These are phyloP conservation scores for Phlyctochytrium arcticum DNA, from an alignment of 192 early-diverging fungal species.

Conservation along the genomic window DNA sequence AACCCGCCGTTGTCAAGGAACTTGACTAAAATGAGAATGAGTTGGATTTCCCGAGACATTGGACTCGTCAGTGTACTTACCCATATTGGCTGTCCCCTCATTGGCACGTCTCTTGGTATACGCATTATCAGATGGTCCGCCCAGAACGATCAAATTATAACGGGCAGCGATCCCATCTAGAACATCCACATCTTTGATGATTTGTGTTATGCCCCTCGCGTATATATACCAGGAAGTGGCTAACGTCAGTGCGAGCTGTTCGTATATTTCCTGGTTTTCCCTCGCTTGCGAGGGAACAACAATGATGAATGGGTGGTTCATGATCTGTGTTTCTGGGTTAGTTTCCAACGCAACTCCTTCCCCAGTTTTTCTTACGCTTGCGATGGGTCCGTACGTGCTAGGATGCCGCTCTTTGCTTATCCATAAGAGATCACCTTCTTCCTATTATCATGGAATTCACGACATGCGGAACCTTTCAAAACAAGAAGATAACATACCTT, in stretches of 20 bases:
- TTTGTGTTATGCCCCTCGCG: constrained; percentile 55
- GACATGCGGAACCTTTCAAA: not conserved
- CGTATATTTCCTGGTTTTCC: constrained; percentile 20
- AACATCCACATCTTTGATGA: constrained; percentile 55
- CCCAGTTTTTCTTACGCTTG: constrained; percentile 23
- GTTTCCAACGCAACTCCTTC: constrained; percentile 2
- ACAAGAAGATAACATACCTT: constrained; percentile 19
- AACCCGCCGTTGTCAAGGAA: constrained; percentile 43
- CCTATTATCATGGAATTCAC: not conserved
- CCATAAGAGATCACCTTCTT: constrained; percentile 32
- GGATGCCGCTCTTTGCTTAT: constrained; percentile 50
- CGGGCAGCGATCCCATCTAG: constrained; percentile 29
- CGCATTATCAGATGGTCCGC: constrained; percentile 54
- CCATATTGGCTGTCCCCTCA: constrained; percentile 42
- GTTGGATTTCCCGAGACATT: not conserved
- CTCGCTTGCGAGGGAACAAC: constrained; percentile 37
- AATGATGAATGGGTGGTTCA: constrained; percentile 48
- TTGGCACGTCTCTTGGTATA: constrained; percentile 37
- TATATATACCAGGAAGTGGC: constrained; percentile 64
- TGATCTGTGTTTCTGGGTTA: constrained; percentile 11
- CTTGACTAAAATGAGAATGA: constrained; percentile 24
- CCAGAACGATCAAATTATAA: constrained; percentile 60
- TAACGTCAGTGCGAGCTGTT: constrained; percentile 53
- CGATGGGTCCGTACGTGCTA: constrained; percentile 63
- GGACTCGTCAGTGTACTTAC: not conserved